These are phyloP conservation scores for Cystobasidiaceae sp. DNA, from an alignment of 1,284 basidiomycete species.

Conservation along the genomic window DNA sequence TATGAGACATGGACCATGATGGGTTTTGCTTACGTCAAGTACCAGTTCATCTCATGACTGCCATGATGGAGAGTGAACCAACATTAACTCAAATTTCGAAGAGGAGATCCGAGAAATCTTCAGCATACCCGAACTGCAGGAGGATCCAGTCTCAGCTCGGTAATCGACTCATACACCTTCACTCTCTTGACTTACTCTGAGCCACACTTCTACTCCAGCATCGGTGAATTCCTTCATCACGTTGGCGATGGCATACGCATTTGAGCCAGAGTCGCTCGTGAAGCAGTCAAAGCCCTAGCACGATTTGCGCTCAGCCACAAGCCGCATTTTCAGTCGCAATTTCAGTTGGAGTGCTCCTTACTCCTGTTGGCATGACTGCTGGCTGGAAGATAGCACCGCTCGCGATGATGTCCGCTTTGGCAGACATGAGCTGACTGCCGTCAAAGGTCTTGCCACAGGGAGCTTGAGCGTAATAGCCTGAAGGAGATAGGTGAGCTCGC, in stretches of 20 bases:
- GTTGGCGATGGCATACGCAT: conserved; percentile 43
- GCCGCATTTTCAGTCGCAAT: too few relatives aligned
- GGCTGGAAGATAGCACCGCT: conserved; percentile 47
- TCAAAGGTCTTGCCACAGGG: conserved; percentile 44
- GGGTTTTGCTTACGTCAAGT: too few relatives aligned
- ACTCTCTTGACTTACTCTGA: conserved; percentile 43
- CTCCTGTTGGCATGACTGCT: conserved; percentile 40
- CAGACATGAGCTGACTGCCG: conserved; percentile 43
- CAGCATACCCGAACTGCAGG: neutral
- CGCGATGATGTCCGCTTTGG: conserved; percentile 44
- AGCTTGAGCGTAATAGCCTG: conserved; percentile 47
- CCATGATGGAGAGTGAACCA: neutral
- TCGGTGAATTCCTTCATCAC: conserved; percentile 49
- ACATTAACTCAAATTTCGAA: neutral
- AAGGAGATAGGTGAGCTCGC: conserved; percentile 8
- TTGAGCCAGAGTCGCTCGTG: conserved; percentile 40
- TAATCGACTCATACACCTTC: too few relatives aligned
- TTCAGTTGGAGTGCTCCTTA: conserved; percentile 40
- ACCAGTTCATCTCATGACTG: neutral
- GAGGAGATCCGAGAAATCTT: neutral
- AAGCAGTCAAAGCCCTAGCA: conserved; percentile 8
- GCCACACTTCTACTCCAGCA: conserved; percentile 46
- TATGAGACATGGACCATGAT: too few relatives aligned
- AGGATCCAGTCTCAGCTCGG: too few relatives aligned
- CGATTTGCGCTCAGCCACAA: too few relatives aligned